Base-by-base conservation (phyloP, 2,329 filamentous ascomycete genomes). In the Tolypocladium paradoxum region DNA sequence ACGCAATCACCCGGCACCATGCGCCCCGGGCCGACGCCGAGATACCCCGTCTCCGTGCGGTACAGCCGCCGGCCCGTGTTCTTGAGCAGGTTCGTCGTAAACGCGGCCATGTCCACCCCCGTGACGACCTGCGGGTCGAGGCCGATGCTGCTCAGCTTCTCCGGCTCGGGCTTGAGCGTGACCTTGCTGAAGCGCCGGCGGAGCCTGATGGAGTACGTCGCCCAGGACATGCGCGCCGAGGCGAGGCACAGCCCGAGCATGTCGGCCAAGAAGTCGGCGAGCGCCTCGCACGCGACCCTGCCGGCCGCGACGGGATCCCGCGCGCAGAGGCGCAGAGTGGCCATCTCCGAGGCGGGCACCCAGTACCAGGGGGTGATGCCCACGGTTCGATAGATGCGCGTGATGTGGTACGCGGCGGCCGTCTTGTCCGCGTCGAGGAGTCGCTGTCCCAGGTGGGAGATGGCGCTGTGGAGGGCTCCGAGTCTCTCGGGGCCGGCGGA, bases 11-110 rank as follows among this genome's bases (percentile, higher is more conserved):
- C 65, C 1, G 37, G 33, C 49, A 50, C 14, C 55, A 62, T 60
- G 4, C 52, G 40, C 24, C 33, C 12, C 7, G 66, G 65, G 0
- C 64, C 65, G 6, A 67, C 54, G 2, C 67, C 68, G 11, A 69
- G 53, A 43, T 60, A 57, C 3, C 66, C 65, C 6, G 53, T 57
- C 2, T 56, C 52, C 4, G 67, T 69, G 11, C 64, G 45, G 52
- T 64, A 70, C 20, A 67, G 38, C 43, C 53, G 61, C 47, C 58
- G 56, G 6, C 56, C 55, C 2, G 38, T 29, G 24, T 60, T 61
- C 22, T 55, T 62, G 20, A 56, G 36, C 24, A 65, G n/a, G 24
- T 57, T 59, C 6, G 48, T 29, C 2, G 36, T 48, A 20, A 64
- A 57, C 2, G 52, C 34, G n/a, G 18, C 29, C 51, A 58, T 52